phyloP scores from a whole-genome alignment of 2,329 filamentous ascomycete species.

The Fonsecaea monophora region DNA sequence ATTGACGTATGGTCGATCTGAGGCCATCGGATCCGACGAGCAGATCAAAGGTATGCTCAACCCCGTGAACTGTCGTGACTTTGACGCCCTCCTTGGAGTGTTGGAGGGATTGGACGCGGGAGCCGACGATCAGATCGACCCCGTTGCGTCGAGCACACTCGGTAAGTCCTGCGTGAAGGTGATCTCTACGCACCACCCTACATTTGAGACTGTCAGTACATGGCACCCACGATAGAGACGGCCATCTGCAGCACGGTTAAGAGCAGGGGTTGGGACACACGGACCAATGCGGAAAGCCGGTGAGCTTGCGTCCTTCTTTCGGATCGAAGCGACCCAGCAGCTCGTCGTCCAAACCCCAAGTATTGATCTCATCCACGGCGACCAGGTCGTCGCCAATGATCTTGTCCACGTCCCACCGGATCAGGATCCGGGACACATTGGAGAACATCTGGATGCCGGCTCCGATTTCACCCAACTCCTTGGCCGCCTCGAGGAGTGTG shows the following conservation, averaged over 20 bases:
- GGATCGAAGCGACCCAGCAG: conserved; percentile 29
- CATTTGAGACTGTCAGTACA: conserved; percentile 10
- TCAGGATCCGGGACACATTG: conserved; percentile 50
- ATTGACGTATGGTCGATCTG: conserved; percentile 48
- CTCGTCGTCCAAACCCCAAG: conserved; percentile 43
- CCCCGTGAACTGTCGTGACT: conserved; percentile 38
- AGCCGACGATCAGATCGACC: conserved; percentile 48
- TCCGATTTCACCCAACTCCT: conserved; percentile 51
- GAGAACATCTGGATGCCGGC: conserved; percentile 48
- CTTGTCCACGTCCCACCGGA: conserved; percentile 50
- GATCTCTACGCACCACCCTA: conserved; percentile 55
- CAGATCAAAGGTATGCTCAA: conserved; percentile 46
- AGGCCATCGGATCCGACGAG: conserved; percentile 54
- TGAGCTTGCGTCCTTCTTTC: conserved; percentile 28
- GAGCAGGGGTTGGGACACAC: not conserved
- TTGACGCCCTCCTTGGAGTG: conserved; percentile 32
- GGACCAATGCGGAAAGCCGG: conserved; percentile 34
- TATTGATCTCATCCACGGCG: conserved; percentile 49
- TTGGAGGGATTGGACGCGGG: conserved; percentile 47
- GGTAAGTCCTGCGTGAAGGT: conserved; percentile 55
- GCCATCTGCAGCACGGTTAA: not conserved
- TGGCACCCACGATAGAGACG: not conserved
- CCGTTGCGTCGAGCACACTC: conserved; percentile 50
- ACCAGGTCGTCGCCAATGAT: conserved; percentile 52
- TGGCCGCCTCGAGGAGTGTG: conserved; percentile 52